Base-by-base conservation (phyloP, 208 protist genomes). In the Trypanosoma rangeli region DNA sequence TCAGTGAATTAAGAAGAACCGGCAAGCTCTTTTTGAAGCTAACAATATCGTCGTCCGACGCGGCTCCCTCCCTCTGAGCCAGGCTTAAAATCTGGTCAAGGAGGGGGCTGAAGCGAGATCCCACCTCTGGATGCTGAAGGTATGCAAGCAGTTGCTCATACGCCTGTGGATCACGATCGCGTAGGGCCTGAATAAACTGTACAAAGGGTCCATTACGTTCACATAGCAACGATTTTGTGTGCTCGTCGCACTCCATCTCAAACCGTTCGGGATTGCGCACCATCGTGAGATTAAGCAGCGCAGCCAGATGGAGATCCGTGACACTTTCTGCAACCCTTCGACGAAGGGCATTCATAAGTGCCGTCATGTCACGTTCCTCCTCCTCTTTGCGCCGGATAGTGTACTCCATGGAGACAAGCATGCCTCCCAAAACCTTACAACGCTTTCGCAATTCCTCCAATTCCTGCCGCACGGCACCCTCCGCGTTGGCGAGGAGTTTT, bases 371-470 rank as follows among this genome's bases (percentile, higher is more conserved):
- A 16, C 77, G 82, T 39, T 89, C 82, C 67, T 94, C 89, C 61
- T 94, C 84, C 62, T 94, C 89, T 56, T 83, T 84, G 15, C 84
- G 78, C 20, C 84, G 83, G 56, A 94, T 85, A 1, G 85, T 94
- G 76, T 90, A 94, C 75, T 90, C 84, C 79, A 91, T 90, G 12
- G 89, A 91, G 13, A 75, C 77, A 1, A 94, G 24, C 29, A 83
- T 72, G 33, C 82, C 65, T 63, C 78, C 84, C 64, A 94, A 59
- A 8, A 90, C 44, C 26, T 64, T 60, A 70, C 82, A 84, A 59
- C 88, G 54, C 26, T 58, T 64, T 22, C 68, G 59, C 44, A 81
- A 56, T 52, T 89, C 70, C 54, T 89, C 79, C 18, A 90, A 28
- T 49, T 90, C 82, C 5, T 74, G 39, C 22, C 16, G 28, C n/a